Evolutionary conservation across 2,329 filamentous ascomycete genomes (phyloP), one percentile per base, ranked within the genome.

Genomic region (Phyllosticta citribraziliensis): DNA sequence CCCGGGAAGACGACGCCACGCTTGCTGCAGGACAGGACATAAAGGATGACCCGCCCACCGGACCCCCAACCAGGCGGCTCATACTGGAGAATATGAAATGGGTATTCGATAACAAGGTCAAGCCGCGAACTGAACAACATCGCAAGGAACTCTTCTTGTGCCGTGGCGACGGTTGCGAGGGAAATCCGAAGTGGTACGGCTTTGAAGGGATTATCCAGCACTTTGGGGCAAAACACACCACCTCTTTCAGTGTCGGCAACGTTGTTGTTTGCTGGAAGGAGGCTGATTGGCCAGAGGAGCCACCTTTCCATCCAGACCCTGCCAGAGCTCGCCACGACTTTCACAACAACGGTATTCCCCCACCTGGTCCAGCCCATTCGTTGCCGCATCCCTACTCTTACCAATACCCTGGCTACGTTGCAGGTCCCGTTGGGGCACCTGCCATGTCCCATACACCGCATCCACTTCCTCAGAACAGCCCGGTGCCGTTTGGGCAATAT

Each of bases 51-150:
- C 78, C 80, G 8, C 74, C 62, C 52, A 75, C 80, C 64, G 82
- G 79, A 0, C 78, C 82, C 6, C 82, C 79, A 66, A 84, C 80
- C 25, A 80, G 83, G 70, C 86, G 81, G 68, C 77, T 93, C 58
- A 88, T 86, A 1, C 75, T 94, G 66, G 89, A 93, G 69, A 91
- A 92, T 68, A 91, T 94, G 88, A 92, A 88, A 72, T 93, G 87
- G 84, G 78, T 92, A 30, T 92, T 88, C 70, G 88, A 92, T 68
- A 83, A 83, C 66, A 91, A 90, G 70, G 80, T 94, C 69, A 89
- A 85, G 68, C 84, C 84, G 24, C 74, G 84, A 59, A 89, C 87
- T 2, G 86, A 90, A 64, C 74, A 78, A 54, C 80, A 81, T 66
- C 80, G 84, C 66, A 88, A 85, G 68, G 88, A 92, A 60, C 75